Percentiles rank a stretch among this genome's conserved stretches.
Evolutionary conservation across 1,284 basidiomycete genomes (phyloP).

Genomic region (Athelia psychrophila): DNA sequence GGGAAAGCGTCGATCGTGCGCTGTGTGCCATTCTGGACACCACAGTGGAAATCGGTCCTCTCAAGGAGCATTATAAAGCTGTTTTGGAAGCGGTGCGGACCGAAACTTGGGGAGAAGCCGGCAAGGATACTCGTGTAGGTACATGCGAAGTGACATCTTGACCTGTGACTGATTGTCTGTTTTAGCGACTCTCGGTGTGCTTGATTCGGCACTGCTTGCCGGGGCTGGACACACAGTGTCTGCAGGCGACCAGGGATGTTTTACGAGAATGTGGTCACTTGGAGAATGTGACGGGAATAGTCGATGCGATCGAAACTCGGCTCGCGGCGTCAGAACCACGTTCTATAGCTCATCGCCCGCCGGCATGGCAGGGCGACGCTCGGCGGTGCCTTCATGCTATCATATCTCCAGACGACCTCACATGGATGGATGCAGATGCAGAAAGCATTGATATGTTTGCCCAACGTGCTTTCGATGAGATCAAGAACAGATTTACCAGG

Average conservation of each 20-base stretch:
- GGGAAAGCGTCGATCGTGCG: constrained; percentile 17
- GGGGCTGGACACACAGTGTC: constrained; percentile 12
- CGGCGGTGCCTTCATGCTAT: constrained; percentile 31
- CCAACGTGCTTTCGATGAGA: constrained; percentile 32
- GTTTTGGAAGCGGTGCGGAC: constrained; percentile 30
- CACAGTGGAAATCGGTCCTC: constrained; percentile 7
- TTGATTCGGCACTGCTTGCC: constrained; percentile 6
- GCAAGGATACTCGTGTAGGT: constrained; percentile 27
- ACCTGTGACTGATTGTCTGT: neutral
- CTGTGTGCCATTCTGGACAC: constrained; percentile 11
- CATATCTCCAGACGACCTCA: constrained; percentile 35
- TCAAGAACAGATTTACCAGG: constrained; percentile 40
- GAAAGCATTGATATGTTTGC: constrained; percentile 28
- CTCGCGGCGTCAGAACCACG: neutral
- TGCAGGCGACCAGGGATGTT: constrained; percentile 10
- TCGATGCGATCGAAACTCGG: neutral
- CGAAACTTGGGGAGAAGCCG: constrained; percentile 33
- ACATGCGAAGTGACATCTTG: neutral
- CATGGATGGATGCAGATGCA: constrained; percentile 46
- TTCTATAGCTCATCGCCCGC: neutral
- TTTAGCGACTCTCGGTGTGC: constrained; percentile 2
- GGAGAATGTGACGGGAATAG: neutral
- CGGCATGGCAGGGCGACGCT: constrained; percentile 27
- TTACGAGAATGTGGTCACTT: constrained; percentile 15
- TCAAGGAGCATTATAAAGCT: constrained; percentile 16